Evolutionary conservation across 2,329 filamentous ascomycete species (phyloP).

Genomic region (Exophiala mesophila): DNA sequence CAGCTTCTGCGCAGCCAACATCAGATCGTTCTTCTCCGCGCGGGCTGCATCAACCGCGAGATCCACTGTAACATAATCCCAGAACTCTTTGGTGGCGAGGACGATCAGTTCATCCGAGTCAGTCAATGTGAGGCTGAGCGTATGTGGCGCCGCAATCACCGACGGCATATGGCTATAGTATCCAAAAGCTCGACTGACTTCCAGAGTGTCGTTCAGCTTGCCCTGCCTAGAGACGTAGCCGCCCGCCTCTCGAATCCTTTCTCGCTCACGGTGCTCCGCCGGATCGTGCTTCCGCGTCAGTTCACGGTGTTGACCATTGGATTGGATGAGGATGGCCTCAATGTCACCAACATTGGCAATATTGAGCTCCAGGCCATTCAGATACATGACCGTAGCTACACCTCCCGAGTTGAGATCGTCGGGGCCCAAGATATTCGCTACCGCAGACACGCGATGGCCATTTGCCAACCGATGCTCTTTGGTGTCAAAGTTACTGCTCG

Average conservation of each 20-base stretch:
- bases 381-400: conserved; percentile 85
- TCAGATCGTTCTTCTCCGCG: conserved; percentile 80
- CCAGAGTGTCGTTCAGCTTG: conserved; percentile 82
- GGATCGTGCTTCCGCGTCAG: conserved; percentile 92
- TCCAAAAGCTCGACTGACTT: conserved; percentile 91
- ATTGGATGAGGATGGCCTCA: conserved; percentile 90
- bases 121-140: conserved; percentile 70
- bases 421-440: conserved; percentile 73
- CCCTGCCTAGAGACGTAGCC: conserved; percentile 95
- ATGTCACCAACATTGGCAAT: conserved; percentile 94
- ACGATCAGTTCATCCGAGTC: conserved; percentile 93
- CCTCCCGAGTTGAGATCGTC: conserved; percentile 88
- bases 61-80: conserved; percentile 88
- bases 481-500: conserved; percentile 67
- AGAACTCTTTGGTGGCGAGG: conserved; percentile 84
- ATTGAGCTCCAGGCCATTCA: conserved; percentile 84
- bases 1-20: conserved; percentile 91
- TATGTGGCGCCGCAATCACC: conserved; percentile 84
- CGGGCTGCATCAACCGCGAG: conserved; percentile 88
- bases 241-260: conserved; percentile 87
- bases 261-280: conserved; percentile 74
- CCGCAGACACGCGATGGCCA: conserved; percentile 64
- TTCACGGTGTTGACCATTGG: conserved; percentile 75
- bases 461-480: conserved; percentile 44
- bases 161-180: conserved; percentile 90